phyloP scores from a whole-genome alignment of 208 protist genomes.

The Trypanosoma avium region DNA sequence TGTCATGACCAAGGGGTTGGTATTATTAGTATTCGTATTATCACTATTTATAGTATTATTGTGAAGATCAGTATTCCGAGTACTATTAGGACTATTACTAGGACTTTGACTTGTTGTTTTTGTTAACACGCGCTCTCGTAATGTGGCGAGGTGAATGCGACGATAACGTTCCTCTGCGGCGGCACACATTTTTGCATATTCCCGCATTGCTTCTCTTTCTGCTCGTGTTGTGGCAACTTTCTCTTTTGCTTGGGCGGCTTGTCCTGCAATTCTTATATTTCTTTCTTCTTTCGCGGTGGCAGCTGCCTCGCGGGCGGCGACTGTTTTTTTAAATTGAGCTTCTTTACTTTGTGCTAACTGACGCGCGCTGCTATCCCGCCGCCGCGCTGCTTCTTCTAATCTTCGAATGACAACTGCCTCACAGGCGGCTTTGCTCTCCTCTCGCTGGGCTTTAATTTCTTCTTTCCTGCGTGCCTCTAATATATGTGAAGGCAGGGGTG shows the following conservation, averaged over 20 bases:
- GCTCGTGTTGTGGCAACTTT: not conserved
- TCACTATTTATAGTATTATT: no score
- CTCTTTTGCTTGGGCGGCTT: not conserved
- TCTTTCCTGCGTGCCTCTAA: no score
- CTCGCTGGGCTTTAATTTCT: conserved; percentile 18
- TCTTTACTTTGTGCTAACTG: conserved; percentile 30
- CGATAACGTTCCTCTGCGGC: not conserved
- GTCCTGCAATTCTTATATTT: not conserved
- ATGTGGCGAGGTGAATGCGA: not conserved
- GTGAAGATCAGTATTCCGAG: no score
- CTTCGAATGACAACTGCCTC: conserved; percentile 24
- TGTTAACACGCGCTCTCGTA: conserved; percentile 15
- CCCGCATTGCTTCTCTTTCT: conserved; percentile 1
- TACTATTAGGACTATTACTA: no score
- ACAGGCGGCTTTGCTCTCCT: conserved; percentile 27
- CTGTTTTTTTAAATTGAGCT: conserved; percentile 6
- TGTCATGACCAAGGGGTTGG: no score
- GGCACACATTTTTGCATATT: not conserved
- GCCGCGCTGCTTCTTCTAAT: conserved; percentile 24
- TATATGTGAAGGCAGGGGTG: no score
- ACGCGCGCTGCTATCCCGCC: conserved; percentile 27
- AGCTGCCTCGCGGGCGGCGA: not conserved
- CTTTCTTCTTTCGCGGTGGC: not conserved
- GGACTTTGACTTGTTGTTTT: not conserved
- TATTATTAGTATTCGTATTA: no score